Evolutionary conservation across 345 rosid genomes (phyloP), one percentile per base, ranked within the genome.

Genomic region (Zanthoxylum bungeanum): DNA sequence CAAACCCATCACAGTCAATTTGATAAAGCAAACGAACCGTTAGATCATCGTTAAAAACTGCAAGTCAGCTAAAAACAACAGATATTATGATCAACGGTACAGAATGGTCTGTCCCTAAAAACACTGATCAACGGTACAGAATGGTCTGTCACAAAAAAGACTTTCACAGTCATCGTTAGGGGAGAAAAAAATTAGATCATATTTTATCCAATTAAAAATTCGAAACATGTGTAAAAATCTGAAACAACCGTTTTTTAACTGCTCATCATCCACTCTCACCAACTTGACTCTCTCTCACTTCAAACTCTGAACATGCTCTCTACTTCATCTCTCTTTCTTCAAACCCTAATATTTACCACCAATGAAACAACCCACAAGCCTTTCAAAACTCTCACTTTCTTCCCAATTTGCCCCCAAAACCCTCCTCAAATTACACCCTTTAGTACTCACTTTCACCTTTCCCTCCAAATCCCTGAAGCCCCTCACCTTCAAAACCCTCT

Each of bases 331-430:
- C 59, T 65, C 47, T 76, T 66, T 34, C 61, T 9, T 71, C 73
- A n/a, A 80, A 72, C 81, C 76, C 82, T 66, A 76, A 30, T 57
- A 62, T 47, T 69, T 67, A 62, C 60, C 12, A 21, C 53, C 83
- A 55, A 91, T 88, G 92, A 75, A 81, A 77, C 86, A 78, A 24
- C 37, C 83, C 40, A 17, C 71, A n/a, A 76, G 8, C 56, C 81
- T 75, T 27, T 51, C 76, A 74, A 78, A 84, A 34, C 50, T 77
- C 61, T 77, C 86, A 0, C 58, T 77, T 49, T 72, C 82, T 75
- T 78, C 90, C 66, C 77, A 53, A 44, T 77, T 84, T 11, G 59
- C 60, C 37, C 77, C 85, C 61, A 80, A 77, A 55, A 66, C 73
- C 51, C 27, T 55, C 73, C 70, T 70, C 75, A 66, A 76, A 36